phyloP scores from a whole-genome alignment of 257 asterid genomes.

The Euphrasia confusa region DNA sequence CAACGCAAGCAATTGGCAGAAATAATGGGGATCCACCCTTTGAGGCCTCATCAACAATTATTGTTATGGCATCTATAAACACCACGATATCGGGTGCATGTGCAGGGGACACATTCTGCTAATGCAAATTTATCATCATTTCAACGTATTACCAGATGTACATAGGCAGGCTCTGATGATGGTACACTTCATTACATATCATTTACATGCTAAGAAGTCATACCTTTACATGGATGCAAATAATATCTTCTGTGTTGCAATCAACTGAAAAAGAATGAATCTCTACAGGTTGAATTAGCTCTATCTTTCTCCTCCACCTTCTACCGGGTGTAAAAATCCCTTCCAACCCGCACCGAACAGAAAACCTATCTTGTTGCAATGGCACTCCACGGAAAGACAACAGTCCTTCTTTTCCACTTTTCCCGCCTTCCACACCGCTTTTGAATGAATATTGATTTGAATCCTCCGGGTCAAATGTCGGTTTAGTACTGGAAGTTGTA shows the following conservation, averaged over 20 bases:
- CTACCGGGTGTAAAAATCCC: constrained; percentile 93
- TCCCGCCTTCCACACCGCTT: constrained; percentile 51
- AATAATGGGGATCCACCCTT: constrained; percentile 69
- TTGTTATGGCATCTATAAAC: constrained; percentile 77
- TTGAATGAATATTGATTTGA: constrained; percentile 71
- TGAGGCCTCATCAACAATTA: constrained; percentile 86
- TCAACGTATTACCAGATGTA: constrained; percentile 16
- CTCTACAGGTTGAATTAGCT: constrained; percentile 87
- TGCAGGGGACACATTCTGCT: constrained; percentile 87
- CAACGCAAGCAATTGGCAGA: constrained; percentile 77
- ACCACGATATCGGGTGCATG: constrained; percentile 71
- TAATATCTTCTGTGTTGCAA: constrained; percentile 92
- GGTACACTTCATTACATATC: constrained; percentile 13
- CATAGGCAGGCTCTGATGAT: constrained; percentile 8
- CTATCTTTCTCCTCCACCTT: constrained; percentile 92
- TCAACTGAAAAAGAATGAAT: constrained; percentile 69
- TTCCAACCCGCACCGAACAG: constrained; percentile 93
- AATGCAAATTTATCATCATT: constrained; percentile 27
- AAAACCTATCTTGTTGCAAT: constrained; percentile 85
- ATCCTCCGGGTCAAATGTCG: constrained; percentile 58
- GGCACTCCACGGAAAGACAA: constrained; percentile 94
- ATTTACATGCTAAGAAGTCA: constrained; percentile 18
- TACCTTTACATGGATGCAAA: constrained; percentile 88
- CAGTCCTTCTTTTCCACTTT: constrained; percentile 54
- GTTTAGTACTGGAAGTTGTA: constrained; percentile 46